Evolutionary conservation across 1,139 yeast species (phyloP).

Genomic region (Magnusiomyces fungicola): DNA sequence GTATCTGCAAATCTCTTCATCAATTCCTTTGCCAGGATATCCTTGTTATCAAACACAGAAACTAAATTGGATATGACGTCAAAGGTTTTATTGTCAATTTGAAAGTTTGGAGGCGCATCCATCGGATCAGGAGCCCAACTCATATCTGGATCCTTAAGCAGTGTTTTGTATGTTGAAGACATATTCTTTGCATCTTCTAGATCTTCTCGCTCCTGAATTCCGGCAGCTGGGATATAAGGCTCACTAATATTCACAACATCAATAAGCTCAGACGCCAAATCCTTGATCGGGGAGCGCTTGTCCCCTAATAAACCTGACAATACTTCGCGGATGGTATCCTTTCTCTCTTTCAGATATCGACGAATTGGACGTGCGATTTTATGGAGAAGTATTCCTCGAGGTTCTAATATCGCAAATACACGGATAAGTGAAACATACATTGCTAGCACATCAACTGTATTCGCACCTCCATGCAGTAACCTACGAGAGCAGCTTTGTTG

Average conservation of each 20-base stretch:
- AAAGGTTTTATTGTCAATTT: slow-evolving; percentile 34
- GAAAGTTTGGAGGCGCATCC: slow-evolving; percentile 86
- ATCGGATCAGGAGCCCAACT: slow-evolving; percentile 87
- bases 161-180: slow-evolving; percentile 26
- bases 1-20: slow-evolving; percentile 57
- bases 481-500: slow-evolving; percentile 43
- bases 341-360: slow-evolving; percentile 56
- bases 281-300: slow-evolving; percentile 40
- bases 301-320: slow-evolving; percentile 66
- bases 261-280: slow-evolving; percentile 48
- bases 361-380: slow-evolving; percentile 71
- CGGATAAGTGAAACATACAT: slow-evolving; percentile 66
- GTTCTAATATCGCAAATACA: slow-evolving; percentile 72
- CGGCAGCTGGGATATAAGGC: slow-evolving; percentile 12
- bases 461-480: slow-evolving; percentile 73
- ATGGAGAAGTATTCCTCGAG: slow-evolving; percentile 76
- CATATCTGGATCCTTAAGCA: slow-evolving; percentile 22
- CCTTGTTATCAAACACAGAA: slow-evolving; percentile 72
- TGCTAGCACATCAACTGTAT: slow-evolving; percentile 66
- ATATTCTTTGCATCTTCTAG: slow-evolving; percentile 7
- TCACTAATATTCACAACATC: slow-evolving; percentile 11
- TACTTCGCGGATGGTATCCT: slow-evolving; percentile 62
- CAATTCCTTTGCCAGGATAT: slow-evolving; percentile 65
- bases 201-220: slow-evolving; percentile 1
- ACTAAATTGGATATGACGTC: slow-evolving; percentile 69